Evolutionary conservation across 2,329 filamentous ascomycete genomes (phyloP).

Genomic region (Fusarium dlaminii): DNA sequence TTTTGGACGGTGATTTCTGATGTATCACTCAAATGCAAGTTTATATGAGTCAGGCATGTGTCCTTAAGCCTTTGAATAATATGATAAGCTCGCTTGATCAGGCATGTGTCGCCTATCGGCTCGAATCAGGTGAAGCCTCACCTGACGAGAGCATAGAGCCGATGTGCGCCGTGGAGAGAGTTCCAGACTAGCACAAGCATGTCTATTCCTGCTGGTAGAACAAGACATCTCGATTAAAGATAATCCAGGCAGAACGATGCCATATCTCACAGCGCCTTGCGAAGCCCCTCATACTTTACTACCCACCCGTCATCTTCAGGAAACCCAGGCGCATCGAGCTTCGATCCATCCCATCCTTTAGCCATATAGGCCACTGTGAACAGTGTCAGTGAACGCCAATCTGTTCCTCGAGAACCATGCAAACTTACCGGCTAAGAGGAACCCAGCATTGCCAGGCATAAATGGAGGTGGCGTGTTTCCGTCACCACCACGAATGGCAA

Average conservation of each 20-base stretch:
- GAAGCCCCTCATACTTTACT: constrained; percentile 48
- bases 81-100: too few relatives aligned
- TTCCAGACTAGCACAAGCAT: not conserved
- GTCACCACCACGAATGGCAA: constrained; percentile 44
- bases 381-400: fast-evolving
- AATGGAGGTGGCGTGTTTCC: constrained; percentile 46
- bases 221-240: too few relatives aligned
- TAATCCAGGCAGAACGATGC: not conserved
- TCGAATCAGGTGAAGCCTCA: not conserved
- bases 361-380: constrained; percentile 50
- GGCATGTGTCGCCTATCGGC: not conserved
- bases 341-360: constrained; percentile 38
- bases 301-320: constrained; percentile 48
- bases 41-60: not conserved
- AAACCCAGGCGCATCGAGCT: constrained; percentile 48
- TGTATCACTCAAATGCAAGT: too few relatives aligned
- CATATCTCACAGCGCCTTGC: constrained; percentile 44
- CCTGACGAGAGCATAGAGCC: not conserved
- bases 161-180: not conserved
- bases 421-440: constrained; percentile 44
- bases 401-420: fast-evolving
- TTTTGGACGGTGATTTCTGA: too few relatives aligned
- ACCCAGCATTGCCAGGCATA: constrained; percentile 51
- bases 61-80: too few relatives aligned
- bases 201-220: fast-evolving